These are phyloP conservation scores for Aspergillus olivimuriae DNA, from an alignment of 495 filamentous ascomycete genomes.

Conservation along the genomic window DNA sequence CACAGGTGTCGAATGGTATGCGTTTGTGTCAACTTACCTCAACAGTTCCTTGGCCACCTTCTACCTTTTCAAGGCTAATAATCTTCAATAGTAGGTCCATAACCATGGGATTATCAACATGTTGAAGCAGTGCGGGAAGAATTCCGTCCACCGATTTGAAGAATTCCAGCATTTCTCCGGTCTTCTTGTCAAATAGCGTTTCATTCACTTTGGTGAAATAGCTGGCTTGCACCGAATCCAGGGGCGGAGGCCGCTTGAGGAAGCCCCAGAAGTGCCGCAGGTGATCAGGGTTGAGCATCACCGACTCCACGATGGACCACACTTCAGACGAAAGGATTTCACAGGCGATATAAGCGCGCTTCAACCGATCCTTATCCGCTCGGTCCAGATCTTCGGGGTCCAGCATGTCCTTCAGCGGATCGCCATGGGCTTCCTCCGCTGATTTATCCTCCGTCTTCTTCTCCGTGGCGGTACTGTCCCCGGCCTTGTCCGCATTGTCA, in stretches of 20 bases:
- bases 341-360: slow-evolving; percentile 85
- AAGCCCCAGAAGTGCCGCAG: slow-evolving; percentile 88
- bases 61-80: slow-evolving; percentile 89
- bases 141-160: slow-evolving; percentile 77
- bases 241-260: slow-evolving; percentile 66
- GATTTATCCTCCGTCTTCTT: slow-evolving; percentile 27
- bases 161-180: slow-evolving; percentile 87
- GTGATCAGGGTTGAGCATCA: slow-evolving; percentile 75
- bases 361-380: slow-evolving; percentile 78
- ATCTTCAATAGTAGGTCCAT: slow-evolving; percentile 98
- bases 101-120: slow-evolving; percentile 96
- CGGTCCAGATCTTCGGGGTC: slow-evolving; percentile 60
- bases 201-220: slow-evolving; percentile 99
- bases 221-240: slow-evolving; percentile 88
- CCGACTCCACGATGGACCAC: slow-evolving; percentile 89
- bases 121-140: slow-evolving; percentile 77
- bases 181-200: slow-evolving; percentile 92
- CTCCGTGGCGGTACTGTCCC: slow-evolving; percentile 35
- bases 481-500: slow-evolving; percentile 42
- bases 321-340: slow-evolving; percentile 94
- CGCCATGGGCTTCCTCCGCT: slow-evolving; percentile 38
- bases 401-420: slow-evolving; percentile 41
- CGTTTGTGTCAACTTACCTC: slow-evolving; percentile 57
- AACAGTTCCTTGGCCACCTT: slow-evolving; percentile 87
- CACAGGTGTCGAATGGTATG: background rate